Base-by-base conservation (phyloP, 2,329 filamentous ascomycete genomes). In the Colletotrichum scovillei region DNA sequence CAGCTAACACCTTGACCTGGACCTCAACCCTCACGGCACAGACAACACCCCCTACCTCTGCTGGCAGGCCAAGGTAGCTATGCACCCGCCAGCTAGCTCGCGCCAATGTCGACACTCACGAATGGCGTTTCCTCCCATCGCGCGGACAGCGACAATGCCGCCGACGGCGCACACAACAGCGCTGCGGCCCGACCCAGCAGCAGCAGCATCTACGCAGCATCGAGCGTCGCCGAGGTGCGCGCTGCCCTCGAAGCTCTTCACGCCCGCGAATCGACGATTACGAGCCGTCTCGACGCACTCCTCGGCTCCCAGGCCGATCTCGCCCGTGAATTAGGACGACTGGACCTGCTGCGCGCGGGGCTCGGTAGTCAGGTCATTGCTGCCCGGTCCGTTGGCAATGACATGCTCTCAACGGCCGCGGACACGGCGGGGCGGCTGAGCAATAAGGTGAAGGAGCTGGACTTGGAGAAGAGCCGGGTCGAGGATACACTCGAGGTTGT, bases 401-500 rank as follows among this genome's bases (percentile, higher is more conserved):
- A 92, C 81, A 98, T 98, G 94, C 92, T 99, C 73, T 92, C 94
- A 53, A 90, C 92, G 56, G 95, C 97, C 35, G 94, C 97, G 24
- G 89, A 92, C 64, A 98, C 95, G 42, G 97, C 97, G 4, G 92
- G 92, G 67, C 91, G 94, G 69, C 93, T 98, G 75, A 97, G 95
- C 68, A 91, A 91, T 79, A 94, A 95, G 66, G 97, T 99, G 69
- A 95, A 94, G 81, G 89, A 91, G 76, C 90, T 99, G 42, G 97
- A 99, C 80, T 88, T 95, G 69, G 96, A 99, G 84, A 97, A 98
- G 86, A 92, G 92, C 72, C 91, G 95, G 32, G 96, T 99, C 9
- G 95, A 97, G 81, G 92, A 95, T 63, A 98, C 97, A 0, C 86
- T 99, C 70, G 90, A 93, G 9, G 95, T 98, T 3, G 97, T 98